A percentile compares a stretch with the other conserved stretches of the same genome.
Evolutionary conservation across 1,284 basidiomycete species (phyloP).

Genomic region (Polyporus tsugae): DNA sequence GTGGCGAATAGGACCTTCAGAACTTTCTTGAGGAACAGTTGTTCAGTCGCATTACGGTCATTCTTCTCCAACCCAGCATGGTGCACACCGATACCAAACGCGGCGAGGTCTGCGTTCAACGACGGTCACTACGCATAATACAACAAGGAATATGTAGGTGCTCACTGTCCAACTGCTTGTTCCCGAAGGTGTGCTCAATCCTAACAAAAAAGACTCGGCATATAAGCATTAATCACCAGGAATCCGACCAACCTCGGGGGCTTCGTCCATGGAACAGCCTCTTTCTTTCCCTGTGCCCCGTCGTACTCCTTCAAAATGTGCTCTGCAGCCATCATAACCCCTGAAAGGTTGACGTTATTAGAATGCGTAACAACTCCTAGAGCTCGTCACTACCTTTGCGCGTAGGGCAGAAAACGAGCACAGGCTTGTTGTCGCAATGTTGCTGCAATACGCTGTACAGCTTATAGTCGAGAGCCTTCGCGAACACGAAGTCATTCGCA

Average conservation of each 20-base stretch:
- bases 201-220: constrained; percentile 43
- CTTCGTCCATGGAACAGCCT: constrained; percentile 70
- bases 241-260: constrained; percentile 52
- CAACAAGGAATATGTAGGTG: neutral
- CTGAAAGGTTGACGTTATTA: constrained; percentile 44
- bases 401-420: constrained; percentile 87
- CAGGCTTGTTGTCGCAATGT: constrained; percentile 80
- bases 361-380: neutral
- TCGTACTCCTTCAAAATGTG: constrained; percentile 77
- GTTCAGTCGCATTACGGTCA: constrained; percentile 78
- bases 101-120: constrained; percentile 57
- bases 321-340: constrained; percentile 76
- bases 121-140: neutral
- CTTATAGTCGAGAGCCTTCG: constrained; percentile 76
- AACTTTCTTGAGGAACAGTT: constrained; percentile 69
- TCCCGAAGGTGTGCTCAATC: constrained; percentile 61
- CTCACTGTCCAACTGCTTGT: constrained; percentile 69
- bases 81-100: constrained; percentile 82
- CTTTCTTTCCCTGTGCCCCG: constrained; percentile 57
- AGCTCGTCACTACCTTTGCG: constrained; percentile 67
- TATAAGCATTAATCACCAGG: no score
- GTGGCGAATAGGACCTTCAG: constrained; percentile 79
- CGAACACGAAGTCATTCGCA: constrained; percentile 86
- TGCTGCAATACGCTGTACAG: constrained; percentile 76
- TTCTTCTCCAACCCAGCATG: constrained; percentile 84